A percentile compares a stretch with the other conserved stretches of the same genome.
These are phyloP conservation scores for Fomes fomentarius DNA, from an alignment of 1,284 basidiomycete genomes.

Conservation along the genomic window DNA sequence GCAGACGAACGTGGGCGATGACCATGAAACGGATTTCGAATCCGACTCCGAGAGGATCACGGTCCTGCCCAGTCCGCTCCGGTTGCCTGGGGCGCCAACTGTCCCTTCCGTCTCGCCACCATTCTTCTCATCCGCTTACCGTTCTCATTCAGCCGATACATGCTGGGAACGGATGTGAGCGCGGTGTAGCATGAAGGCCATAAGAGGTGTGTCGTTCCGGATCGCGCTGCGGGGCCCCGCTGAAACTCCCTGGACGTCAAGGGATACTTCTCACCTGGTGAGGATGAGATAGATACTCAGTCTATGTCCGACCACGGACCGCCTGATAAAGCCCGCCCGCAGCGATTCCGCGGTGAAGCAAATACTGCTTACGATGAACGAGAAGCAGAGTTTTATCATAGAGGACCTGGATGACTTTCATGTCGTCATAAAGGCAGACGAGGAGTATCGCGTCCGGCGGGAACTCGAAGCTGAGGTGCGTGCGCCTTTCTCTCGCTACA, in stretches of 20 bases:
- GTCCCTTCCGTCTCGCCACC: constrained; percentile 12
- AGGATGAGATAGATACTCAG: constrained; percentile 26
- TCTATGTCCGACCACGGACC: neutral
- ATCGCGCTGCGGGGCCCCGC: constrained; percentile 1
- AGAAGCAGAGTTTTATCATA: constrained; percentile 79
- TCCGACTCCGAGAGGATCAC: neutral
- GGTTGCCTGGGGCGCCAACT: constrained; percentile 6
- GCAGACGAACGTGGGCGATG: constrained; percentile 15
- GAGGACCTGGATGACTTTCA: constrained; percentile 88
- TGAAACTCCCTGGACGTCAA: constrained; percentile 31
- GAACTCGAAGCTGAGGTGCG: constrained; percentile 80
- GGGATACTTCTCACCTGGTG: constrained; percentile 79
- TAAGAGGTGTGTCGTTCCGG: constrained; percentile 52
- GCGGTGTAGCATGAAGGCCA: constrained; percentile 53
- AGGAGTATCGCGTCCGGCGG: constrained; percentile 71
- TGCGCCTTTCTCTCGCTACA: neutral
- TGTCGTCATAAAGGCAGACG: constrained; percentile 80
- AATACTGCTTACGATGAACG: constrained; percentile 83
- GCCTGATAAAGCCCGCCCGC: neutral
- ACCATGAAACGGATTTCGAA: constrained; percentile 15
- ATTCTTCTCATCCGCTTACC: constrained; percentile 5
- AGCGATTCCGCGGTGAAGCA: constrained; percentile 92
- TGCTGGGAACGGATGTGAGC: neutral
- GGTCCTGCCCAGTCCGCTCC: no score
- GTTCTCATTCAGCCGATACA: constrained; percentile 5